Conservation (phyloP, 257 asterid genomes). For the Ajuga chamaepitys region DNA sequence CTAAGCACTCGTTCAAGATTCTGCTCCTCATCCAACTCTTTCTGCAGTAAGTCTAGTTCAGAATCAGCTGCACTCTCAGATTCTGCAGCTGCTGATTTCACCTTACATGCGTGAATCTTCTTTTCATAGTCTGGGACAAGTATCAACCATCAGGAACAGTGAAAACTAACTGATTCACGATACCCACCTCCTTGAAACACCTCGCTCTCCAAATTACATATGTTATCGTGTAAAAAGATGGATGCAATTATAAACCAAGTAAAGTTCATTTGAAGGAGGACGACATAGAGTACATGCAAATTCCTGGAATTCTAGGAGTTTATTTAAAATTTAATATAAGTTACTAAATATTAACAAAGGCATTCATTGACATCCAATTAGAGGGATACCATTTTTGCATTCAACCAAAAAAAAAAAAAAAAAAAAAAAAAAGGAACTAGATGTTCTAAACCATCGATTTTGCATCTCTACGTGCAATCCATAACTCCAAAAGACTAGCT, state of each 20-base stretch:
- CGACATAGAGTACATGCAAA: not conserved
- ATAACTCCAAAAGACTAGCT: not conserved
- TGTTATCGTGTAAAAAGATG: not conserved
- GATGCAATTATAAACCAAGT: not conserved
- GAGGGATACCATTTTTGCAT: not conserved
- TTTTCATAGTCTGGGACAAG: conserved; percentile 41
- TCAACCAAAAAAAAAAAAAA: not conserved
- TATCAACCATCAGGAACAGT: conserved; percentile 10
- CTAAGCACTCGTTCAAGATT: conserved; percentile 39
- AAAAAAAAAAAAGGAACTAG: not conserved
- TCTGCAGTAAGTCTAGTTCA: conserved; percentile 45
- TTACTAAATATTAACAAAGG: not conserved
- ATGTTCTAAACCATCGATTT: not conserved
- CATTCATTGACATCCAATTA: not conserved
- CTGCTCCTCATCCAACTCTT: conserved; percentile 54
- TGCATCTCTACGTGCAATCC: not conserved
- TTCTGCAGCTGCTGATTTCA: conserved; percentile 44
- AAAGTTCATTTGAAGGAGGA: not conserved
- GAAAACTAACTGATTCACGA: not conserved
- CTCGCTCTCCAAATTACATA: not conserved
- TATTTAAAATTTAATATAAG: not conserved
- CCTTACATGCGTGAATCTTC: conserved; percentile 59
- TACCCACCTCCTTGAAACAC: not conserved
- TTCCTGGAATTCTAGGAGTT: not conserved
- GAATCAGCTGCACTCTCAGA: conserved; percentile 44